phyloP scores from a whole-genome alignment of 108 stramenopile genomes.

The Pinguiococcus pyrenoidosus region DNA sequence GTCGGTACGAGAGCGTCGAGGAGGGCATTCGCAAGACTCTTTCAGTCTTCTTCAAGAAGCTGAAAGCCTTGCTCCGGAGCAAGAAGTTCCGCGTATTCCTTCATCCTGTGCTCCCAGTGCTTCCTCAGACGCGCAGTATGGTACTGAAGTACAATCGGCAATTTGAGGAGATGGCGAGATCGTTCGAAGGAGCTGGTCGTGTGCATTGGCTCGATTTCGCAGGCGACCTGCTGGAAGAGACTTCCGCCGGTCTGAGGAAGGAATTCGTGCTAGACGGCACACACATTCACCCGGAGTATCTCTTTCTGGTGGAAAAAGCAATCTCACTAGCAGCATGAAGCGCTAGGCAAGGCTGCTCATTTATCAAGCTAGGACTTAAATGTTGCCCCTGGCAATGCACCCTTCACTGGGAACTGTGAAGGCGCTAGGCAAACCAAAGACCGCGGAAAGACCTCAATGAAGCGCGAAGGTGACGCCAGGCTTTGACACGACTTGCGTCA shows the following conservation, averaged over 20 bases:
- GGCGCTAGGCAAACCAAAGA: no score
- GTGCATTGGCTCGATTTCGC: slow-evolving; percentile 28
- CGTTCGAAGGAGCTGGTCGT: slow-evolving; percentile 4
- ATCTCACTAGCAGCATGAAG: no score
- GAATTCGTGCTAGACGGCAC: slow-evolving; percentile 29
- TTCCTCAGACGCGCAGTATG: slow-evolving; percentile 28
- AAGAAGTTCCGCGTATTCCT: slow-evolving; percentile 1
- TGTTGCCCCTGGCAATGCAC: no score
- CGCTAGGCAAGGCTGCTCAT: no score
- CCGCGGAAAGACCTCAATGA: no score
- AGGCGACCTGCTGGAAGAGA: slow-evolving; percentile 10
- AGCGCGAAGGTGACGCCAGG: no score
- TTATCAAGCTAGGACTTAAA: no score
- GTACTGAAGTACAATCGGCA: slow-evolving; percentile 27
- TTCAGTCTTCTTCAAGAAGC: background rate
- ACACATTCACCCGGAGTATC: slow-evolving; percentile 28
- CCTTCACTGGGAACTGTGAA: no score
- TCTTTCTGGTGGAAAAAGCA: slow-evolving; percentile 19
- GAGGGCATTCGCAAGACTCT: slow-evolving; percentile 3
- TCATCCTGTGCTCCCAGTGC: slow-evolving; percentile 37
- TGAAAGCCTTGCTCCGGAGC: background rate
- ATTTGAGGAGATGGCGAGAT: slow-evolving; percentile 1
- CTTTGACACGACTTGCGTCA: no score
- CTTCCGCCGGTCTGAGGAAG: background rate
- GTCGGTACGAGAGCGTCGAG: slow-evolving; percentile 15